Conservation (phyloP, 2,329 filamentous ascomycete species). For the Ascochyta clinopodiicola region DNA sequence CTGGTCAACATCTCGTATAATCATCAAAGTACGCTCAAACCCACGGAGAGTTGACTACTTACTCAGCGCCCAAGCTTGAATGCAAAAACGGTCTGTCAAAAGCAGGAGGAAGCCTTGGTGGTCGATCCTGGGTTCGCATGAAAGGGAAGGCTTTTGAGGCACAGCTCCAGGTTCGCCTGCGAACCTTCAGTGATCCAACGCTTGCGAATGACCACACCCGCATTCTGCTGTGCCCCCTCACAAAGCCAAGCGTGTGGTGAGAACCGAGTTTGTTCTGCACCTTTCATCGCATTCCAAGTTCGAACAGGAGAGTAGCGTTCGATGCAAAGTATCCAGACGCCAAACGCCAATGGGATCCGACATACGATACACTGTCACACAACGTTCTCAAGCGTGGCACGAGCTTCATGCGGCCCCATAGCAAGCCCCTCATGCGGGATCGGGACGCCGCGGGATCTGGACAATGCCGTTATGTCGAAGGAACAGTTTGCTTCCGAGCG, state of each 20-base stretch:
- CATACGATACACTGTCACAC: conserved; percentile 1
- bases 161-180: conserved; percentile 8
- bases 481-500: conserved; percentile 2
- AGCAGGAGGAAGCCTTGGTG: neutral
- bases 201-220: conserved; percentile 15
- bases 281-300: conserved; percentile 6
- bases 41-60: neutral
- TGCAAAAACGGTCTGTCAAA: neutral
- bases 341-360: conserved; percentile 1
- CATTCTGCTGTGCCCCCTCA: conserved; percentile 14
- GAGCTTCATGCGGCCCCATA: conserved; percentile 13
- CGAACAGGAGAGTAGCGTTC: conserved; percentile 1
- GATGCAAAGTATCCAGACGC: neutral
- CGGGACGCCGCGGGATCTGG: conserved; percentile 9
- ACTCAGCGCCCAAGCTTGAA: neutral
- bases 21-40: neutral
- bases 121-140: conserved; percentile 1
- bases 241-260: neutral
- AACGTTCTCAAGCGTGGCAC: conserved; percentile 1
- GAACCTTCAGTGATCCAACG: neutral
- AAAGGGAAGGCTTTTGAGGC: conserved; percentile 3
- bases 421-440: conserved; percentile 12
- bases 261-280: conserved; percentile 11
- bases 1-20: neutral
- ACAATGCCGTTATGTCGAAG: conserved; percentile 9